A percentile compares a stretch with the other conserved stretches of the same genome.
These are phyloP conservation scores for Taphrina flavorubra DNA, from an alignment of 1,139 yeast genomes.

Conservation along the genomic window DNA sequence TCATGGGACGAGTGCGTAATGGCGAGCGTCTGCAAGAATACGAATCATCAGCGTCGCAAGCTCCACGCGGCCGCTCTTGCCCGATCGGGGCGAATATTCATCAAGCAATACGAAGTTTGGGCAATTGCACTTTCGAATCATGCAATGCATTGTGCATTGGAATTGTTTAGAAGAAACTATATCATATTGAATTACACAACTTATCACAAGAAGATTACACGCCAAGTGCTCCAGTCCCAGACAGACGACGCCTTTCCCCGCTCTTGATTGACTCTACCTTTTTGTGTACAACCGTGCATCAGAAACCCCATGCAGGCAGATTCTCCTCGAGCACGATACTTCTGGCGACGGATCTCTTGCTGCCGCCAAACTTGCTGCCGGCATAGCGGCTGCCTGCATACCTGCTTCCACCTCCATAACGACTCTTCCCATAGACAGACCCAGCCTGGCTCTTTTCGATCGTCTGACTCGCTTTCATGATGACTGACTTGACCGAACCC, in stretches of 20 bases:
- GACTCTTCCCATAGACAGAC: constrained; percentile 30
- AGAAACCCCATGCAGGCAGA: constrained; percentile 38
- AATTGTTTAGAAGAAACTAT: no score
- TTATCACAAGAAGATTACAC: background rate
- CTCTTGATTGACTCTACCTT: background rate
- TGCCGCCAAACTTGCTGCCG: constrained; percentile 38
- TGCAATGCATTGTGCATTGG: background rate
- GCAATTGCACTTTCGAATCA: background rate
- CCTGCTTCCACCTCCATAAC: constrained; percentile 34
- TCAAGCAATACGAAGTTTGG: no score
- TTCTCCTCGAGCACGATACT: constrained; percentile 35
- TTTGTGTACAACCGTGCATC: constrained; percentile 2
- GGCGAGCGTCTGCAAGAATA: constrained; percentile 8
- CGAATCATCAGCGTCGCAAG: constrained; percentile 10
- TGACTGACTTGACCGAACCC: constrained; percentile 35
- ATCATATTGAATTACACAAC: background rate
- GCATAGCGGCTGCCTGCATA: constrained; percentile 36
- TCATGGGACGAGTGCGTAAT: constrained; percentile 12
- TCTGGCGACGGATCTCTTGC: constrained; percentile 33
- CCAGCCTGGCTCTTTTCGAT: constrained; percentile 40
- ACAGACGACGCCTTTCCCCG: no score
- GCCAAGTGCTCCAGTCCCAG: constrained; percentile 4
- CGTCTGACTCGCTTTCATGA: constrained; percentile 36
- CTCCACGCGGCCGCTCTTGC: background rate
- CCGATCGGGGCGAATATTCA: background rate